Conservation (phyloP, 768 basidiomycete species). For the Tulasnella sp. region DNA sequence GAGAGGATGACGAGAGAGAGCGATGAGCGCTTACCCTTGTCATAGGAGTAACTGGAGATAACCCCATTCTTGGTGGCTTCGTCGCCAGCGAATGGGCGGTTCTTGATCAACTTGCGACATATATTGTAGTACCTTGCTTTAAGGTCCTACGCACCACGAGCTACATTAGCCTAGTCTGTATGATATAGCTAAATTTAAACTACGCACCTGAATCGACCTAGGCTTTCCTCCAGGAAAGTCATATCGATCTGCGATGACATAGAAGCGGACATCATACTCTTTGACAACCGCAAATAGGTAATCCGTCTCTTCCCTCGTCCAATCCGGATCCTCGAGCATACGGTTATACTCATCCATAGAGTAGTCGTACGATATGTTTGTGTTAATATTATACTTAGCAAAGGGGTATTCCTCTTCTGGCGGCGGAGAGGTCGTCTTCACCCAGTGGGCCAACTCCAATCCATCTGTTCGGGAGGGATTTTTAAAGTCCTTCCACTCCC, state of each 20-base stretch:
- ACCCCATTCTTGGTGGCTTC: slow-evolving; percentile 57
- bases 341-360: slow-evolving; percentile 78
- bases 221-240: slow-evolving; percentile 47
- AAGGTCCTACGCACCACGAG: slow-evolving; percentile 62
- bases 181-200: background rate
- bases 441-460: slow-evolving; percentile 77
- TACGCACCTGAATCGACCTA: slow-evolving; percentile 61
- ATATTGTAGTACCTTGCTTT: slow-evolving; percentile 92
- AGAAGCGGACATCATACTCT: slow-evolving; percentile 82
- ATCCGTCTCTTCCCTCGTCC: slow-evolving; percentile 90
- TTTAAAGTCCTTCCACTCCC: slow-evolving; percentile 69
- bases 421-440: slow-evolving; percentile 37
- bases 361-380: slow-evolving; percentile 51
- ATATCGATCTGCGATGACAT: slow-evolving; percentile 84
- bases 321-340: slow-evolving; percentile 58
- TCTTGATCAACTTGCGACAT: slow-evolving; percentile 77
- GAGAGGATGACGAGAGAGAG: background rate
- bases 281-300: slow-evolving; percentile 74
- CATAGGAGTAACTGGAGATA: slow-evolving; percentile 67
- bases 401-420: slow-evolving; percentile 58
- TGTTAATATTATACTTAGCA: slow-evolving; percentile 63
- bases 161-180: background rate
- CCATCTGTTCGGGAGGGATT: slow-evolving; percentile 59
- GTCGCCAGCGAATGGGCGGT: slow-evolving; percentile 76
- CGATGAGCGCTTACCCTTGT: slow-evolving; percentile 52